Evolutionary conservation across 2,329 filamentous ascomycete genomes (phyloP), one percentile per base, ranked within the genome.

Genomic region (Fusarium tuaranense): DNA sequence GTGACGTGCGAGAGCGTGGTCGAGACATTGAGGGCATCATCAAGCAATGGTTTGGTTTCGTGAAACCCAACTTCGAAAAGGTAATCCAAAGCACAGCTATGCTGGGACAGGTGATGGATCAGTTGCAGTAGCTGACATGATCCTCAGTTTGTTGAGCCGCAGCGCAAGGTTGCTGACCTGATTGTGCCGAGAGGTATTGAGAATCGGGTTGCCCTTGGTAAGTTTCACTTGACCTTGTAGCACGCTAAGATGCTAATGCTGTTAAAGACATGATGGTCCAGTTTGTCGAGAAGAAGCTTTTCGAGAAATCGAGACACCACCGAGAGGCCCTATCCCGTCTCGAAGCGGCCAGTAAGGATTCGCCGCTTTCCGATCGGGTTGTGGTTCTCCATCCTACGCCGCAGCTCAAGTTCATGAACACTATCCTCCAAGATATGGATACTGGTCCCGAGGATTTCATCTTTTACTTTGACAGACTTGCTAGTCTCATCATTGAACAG

Each of bases 21-120:
- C 90, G 97, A 80, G 96, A 98, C 79, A 93, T 98, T 67, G 94
- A 98, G 81, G 97, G 97, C 46, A 96, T 95, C 79, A 95, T 99
- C 82, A 98, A 98, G 83, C 97, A 99, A 82, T 99, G 97, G 97
- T 98, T 98, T 82, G 87, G 86, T 13, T 99, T 94, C 81, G 97
- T 99, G 51, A 99, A 99, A 84, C 97, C 97, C 4, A 98, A 98
- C 80, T 98, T 97, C 79, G 93, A 96, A 82, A 94, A 93, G 83
- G 89, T 88, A 80, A 78, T 22, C 4, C 10, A 32, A 27, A 14
- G 14, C 3, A 58, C 5, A 20, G 8, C 53, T 25, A 18, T 12
- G 18, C 20, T 5, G 20, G 16, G 20, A 10, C 36, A 41, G 25
- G 22, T 14, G 10, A 20, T 41, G 12, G n/a, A 22, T 18, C 4